Base-by-base conservation (phyloP, 2,329 filamentous ascomycete genomes). In the Penicillium sp. region DNA sequence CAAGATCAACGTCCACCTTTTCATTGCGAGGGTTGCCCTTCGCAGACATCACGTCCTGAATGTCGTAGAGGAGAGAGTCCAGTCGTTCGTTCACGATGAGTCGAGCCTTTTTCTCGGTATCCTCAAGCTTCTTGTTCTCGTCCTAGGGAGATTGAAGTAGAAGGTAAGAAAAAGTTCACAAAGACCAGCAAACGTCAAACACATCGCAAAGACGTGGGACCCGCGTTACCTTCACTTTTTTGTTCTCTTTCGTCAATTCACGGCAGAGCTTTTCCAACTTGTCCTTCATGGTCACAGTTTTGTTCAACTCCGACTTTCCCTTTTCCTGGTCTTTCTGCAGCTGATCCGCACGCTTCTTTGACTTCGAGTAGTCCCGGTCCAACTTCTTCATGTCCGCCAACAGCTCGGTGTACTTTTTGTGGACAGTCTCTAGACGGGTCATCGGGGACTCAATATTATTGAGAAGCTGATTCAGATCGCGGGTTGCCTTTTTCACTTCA, bases 271-370 rank as follows among this genome's bases (percentile, higher is more conserved):
- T 98, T 71, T 98, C 93, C 39, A 98, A 76, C 72, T 97, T 97
- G 68, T 97, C 90, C 69, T 95, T 96, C 65, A 97, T 82, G 1
- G 85, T 86, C 18, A 87, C 84, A 24, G 90, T 91, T 72, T 95
- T 95, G 72, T 83, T 91, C 47, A 95, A 76, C 67, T 98, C 93
- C 40, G 85, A 86, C 60, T 90, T 83, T 48, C 86, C 86, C 57
- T 88, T 84, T 66, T 98, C 93, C 68, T 95, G 94, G 63, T 98
- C 93, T 68, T 97, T 98, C 69, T 98, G 93, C 47, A 98, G 72
- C 63, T 89, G 86, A 66, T 98, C 93, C 26, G 88, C 88, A 25
- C 90, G 85, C 70, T 96, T 95, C 77, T 96, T 97, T 62, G 91
- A 93, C 72, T 95, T 97, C 53, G 88, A 81, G 64, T 95, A 90